These are phyloP conservation scores for Mucor mucedo DNA, from an alignment of 371 early-diverging fungal species.

Conservation along the genomic window DNA sequence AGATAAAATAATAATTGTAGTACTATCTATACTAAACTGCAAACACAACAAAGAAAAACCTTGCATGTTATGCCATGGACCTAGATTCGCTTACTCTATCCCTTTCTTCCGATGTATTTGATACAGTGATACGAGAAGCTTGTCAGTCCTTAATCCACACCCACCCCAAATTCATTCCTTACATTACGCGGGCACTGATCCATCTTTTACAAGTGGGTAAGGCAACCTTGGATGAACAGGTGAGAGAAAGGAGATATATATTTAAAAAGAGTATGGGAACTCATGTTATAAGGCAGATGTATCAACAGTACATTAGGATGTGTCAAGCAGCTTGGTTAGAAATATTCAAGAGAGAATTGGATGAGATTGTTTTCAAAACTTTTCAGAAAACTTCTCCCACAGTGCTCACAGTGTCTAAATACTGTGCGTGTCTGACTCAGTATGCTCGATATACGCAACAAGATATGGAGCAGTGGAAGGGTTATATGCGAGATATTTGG, in stretches of 20 bases:
- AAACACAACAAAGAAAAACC: neutral
- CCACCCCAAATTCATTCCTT: neutral
- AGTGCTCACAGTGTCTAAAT: conserved; percentile 2
- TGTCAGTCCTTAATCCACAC: neutral
- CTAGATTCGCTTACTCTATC: neutral
- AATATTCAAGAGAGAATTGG: conserved; percentile 4
- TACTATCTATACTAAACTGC: neutral
- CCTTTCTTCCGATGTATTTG: neutral
- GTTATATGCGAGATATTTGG: conserved; percentile 6
- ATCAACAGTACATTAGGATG: conserved; percentile 3
- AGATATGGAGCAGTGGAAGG: neutral
- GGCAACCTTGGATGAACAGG: neutral
- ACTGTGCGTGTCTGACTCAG: conserved; percentile 6
- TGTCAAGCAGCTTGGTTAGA: conserved; percentile 16
- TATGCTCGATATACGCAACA: neutral
- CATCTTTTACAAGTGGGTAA: conserved; percentile 4
- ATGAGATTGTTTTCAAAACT: conserved; percentile 11
- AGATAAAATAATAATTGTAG: neutral
- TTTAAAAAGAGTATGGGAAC: neutral
- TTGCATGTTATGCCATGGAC: neutral
- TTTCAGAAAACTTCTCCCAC: neutral
- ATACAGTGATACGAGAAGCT: conserved; percentile 7
- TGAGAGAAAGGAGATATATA: neutral
- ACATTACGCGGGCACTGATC: neutral
- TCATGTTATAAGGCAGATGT: neutral